These are phyloP conservation scores for Pluteus cervinus DNA, from an alignment of 768 basidiomycete species.

Conservation along the genomic window DNA sequence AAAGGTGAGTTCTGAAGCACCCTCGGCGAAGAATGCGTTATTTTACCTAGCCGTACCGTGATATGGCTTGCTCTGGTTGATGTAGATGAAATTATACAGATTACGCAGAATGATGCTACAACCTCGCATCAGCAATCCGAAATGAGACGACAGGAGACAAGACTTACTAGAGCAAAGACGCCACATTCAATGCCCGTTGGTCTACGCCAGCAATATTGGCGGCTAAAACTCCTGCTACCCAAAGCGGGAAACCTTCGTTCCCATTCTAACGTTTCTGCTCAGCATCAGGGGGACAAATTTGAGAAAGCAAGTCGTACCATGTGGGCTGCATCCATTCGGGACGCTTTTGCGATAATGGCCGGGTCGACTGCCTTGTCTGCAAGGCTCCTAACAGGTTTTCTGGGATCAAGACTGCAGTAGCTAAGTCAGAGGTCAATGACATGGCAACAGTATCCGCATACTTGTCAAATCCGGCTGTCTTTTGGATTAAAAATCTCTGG, in stretches of 20 bases:
- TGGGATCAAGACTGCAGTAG: too few relatives aligned
- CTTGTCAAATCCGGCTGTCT: slow-evolving; percentile 16
- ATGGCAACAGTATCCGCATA: too few relatives aligned
- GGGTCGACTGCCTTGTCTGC: slow-evolving; percentile 10
- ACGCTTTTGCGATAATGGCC: slow-evolving; percentile 11
- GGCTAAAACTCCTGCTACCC: slow-evolving; percentile 17
- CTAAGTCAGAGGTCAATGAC: too few relatives aligned
- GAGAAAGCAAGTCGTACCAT: slow-evolving; percentile 8
- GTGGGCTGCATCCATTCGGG: slow-evolving; percentile 17
- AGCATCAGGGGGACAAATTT: not conserved
- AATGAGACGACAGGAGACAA: not conserved
- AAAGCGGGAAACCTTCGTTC: slow-evolving; percentile 22
- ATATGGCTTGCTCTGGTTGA: slow-evolving; percentile 14
- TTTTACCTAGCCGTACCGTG: slow-evolving; percentile 11
- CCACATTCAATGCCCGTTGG: slow-evolving; percentile 18
- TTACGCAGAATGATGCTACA: slow-evolving; percentile 16
- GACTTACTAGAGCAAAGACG: slow-evolving; percentile 20
- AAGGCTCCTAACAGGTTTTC: too few relatives aligned
- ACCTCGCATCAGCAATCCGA: slow-evolving; percentile 9
- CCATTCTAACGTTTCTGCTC: slow-evolving; percentile 18
- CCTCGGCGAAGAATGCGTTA: too few relatives aligned
- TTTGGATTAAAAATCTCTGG: too few relatives aligned
- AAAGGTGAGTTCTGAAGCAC: not conserved
- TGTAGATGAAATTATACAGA: slow-evolving; percentile 24
- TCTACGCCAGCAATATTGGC: slow-evolving; percentile 10